phyloP scores from a whole-genome alignment of 306 rosid genomes.

The Cotoneaster glaucophyllus region DNA sequence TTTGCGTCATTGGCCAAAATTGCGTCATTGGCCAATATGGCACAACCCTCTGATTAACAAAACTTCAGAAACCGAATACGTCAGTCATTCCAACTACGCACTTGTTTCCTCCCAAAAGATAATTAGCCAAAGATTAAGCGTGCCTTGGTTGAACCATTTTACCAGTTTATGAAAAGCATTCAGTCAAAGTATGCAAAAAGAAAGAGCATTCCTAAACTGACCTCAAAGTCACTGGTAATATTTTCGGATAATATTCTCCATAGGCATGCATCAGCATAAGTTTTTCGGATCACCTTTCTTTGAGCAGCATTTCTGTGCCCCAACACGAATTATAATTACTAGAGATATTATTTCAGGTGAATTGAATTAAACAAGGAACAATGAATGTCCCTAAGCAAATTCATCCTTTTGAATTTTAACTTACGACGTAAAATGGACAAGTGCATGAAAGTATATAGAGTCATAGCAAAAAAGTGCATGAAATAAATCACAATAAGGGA shows the following conservation, averaged over 20 bases:
- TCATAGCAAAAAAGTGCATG: too few relatives aligned
- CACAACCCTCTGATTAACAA: slow-evolving; percentile 30
- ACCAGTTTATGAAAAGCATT: not conserved
- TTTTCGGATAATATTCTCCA: slow-evolving; percentile 42
- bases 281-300: slow-evolving; percentile 26
- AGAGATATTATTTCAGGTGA: too few relatives aligned
- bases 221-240: slow-evolving; percentile 52
- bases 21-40: slow-evolving; percentile 48
- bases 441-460: too few relatives aligned
- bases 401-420: too few relatives aligned
- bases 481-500: too few relatives aligned
- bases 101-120: too few relatives aligned
- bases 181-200: not conserved
- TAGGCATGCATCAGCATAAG: slow-evolving; percentile 26
- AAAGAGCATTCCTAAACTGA: slow-evolving; percentile 10
- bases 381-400: too few relatives aligned
- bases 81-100: too few relatives aligned
- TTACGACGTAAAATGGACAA: too few relatives aligned
- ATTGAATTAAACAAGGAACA: too few relatives aligned
- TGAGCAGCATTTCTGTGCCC: slow-evolving; percentile 46
- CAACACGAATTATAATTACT: slow-evolving; percentile 1
- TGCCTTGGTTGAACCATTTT: not conserved
- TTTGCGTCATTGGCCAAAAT: slow-evolving; percentile 34
- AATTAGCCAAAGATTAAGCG: too few relatives aligned
- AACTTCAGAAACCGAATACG: not conserved